Evolutionary conservation across 495 filamentous ascomycete species (phyloP), one percentile per base, ranked within the genome.

Genomic region (Penicillium angulare): DNA sequence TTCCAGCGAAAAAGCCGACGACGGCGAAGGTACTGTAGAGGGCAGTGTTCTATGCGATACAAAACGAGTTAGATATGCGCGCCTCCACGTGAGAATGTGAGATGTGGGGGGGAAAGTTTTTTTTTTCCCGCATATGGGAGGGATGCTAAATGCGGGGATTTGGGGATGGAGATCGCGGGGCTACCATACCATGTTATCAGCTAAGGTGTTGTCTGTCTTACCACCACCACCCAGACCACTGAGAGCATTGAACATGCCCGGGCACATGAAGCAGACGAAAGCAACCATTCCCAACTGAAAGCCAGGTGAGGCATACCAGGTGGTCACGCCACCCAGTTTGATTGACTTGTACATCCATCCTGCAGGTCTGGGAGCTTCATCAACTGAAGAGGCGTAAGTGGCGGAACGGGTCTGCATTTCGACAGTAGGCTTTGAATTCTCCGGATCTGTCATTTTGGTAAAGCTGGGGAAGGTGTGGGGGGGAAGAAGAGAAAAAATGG

Each of bases 191-290:
- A 70, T 76, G 12, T 63, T 27, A 43, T 76, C 76, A 39, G 68
- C 72, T 32, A 73, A 59, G 6, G 29, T 53, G 12, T 65, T 43
- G 49, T 76, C 66, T 7, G 74, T 40, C 49, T 77, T 73, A 42
- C 79, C 79, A 50, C 69, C 79, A 29, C 79, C 79, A 32, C 79
- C 79, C 26, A 82, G 63, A 32, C 79, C 79, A 49, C 64, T 64
- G 33, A 82, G 61, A 13, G 79, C 88, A 63, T 92, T 93, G 74
- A 87, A 92, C 80, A 82, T 83, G 65, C 87, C 87, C 12, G 89
- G 89, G 61, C 89, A 92, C 53, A 93, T 65, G 77, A 93, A 92
- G 66, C 89, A 95, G 35, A 91, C 88, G 43, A 78, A 73, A 38
- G 74, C 65, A 23, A 78, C 72, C 50, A 78, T 62, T 23, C 63